A percentile compares a stretch with the other conserved stretches of the same genome.
phyloP scores from a whole-genome alignment of 257 asterid species.

The Lavandula angustifolia region DNA sequence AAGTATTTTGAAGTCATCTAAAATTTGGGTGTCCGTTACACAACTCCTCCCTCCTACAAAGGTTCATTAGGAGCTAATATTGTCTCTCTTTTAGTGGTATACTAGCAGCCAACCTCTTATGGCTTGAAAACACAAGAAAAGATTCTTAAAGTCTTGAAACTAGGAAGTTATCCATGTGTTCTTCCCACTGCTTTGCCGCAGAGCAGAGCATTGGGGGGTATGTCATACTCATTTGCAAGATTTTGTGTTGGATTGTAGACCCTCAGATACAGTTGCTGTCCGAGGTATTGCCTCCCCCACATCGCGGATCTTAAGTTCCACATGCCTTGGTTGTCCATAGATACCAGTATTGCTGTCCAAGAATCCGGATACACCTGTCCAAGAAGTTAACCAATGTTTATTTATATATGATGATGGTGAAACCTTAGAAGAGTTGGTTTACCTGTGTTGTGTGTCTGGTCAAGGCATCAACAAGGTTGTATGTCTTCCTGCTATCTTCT shows the following conservation, averaged over 20 bases:
- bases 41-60: conserved; percentile 11
- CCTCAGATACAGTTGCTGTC: conserved; percentile 82
- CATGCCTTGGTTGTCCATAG: conserved; percentile 98
- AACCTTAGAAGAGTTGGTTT: neutral
- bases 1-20: too few species aligned
- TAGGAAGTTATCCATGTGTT: conserved; percentile 34
- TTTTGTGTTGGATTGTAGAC: conserved; percentile 62
- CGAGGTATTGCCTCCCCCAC: conserved; percentile 92
- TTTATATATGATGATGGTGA: neutral
- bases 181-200: conserved; percentile 83
- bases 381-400: neutral
- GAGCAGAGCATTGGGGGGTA: conserved; percentile 71
- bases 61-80: conserved; percentile 16
- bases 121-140: conserved; percentile 42
- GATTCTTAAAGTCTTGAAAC: conserved; percentile 20
- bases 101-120: conserved; percentile 66
- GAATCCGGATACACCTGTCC: conserved; percentile 86
- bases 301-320: conserved; percentile 94
- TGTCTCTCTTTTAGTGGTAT: conserved; percentile 13
- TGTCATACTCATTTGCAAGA: conserved; percentile 67
- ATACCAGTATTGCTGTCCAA: conserved; percentile 81
- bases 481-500: conserved; percentile 50
- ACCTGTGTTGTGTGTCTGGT: conserved; percentile 96
- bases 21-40: neutral
- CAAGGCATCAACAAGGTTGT: conserved; percentile 85